Percentiles rank a stretch among this genome's conserved stretches.
Conservation (phyloP, 2,329 filamentous ascomycete species). For the Beauveria scarabaeidicola region DNA sequence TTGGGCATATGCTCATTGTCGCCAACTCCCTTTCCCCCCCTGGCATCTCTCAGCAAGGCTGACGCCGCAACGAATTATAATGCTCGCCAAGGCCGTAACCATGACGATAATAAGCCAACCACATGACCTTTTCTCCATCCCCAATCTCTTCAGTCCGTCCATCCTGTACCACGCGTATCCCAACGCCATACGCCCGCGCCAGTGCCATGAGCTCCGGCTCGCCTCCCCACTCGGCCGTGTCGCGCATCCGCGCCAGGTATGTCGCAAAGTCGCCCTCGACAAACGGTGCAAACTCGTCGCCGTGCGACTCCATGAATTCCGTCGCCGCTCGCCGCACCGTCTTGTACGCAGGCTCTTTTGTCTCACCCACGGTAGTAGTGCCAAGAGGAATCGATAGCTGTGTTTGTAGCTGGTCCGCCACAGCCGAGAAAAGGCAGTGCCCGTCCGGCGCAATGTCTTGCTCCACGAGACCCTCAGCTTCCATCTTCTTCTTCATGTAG, state of each 20-base stretch:
- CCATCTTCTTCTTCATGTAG: constrained; percentile 61
- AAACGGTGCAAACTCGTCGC: constrained; percentile 78
- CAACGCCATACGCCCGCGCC: constrained; percentile 68
- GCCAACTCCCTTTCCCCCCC: neutral
- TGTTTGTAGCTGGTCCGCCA: constrained; percentile 68
- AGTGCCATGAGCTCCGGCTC: constrained; percentile 84
- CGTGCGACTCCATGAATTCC: constrained; percentile 63
- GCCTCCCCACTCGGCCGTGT: constrained; percentile 94
- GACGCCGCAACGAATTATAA: constrained; percentile 75
- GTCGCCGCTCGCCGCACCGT: constrained; percentile 63
- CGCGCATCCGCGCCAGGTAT: constrained; percentile 68
- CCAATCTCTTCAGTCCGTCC: constrained; percentile 69
- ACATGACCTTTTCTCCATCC: constrained; percentile 45
- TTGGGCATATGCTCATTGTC: too few species aligned
- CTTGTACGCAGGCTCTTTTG: constrained; percentile 46
- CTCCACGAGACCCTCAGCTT: constrained; percentile 56
- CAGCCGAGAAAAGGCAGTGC: constrained; percentile 87
- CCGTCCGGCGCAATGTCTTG: constrained; percentile 81
- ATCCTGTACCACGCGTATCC: constrained; percentile 80
- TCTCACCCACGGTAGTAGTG: neutral
- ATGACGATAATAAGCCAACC: constrained; percentile 93
- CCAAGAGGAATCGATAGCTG: constrained; percentile 16
- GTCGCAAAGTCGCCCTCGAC: constrained; percentile 61
- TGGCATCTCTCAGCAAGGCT: neutral
- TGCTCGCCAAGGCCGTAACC: constrained; percentile 93